Evolutionary conservation across 495 filamentous ascomycete genomes (phyloP).

Genomic region (Talaromyces trachyspermus): DNA sequence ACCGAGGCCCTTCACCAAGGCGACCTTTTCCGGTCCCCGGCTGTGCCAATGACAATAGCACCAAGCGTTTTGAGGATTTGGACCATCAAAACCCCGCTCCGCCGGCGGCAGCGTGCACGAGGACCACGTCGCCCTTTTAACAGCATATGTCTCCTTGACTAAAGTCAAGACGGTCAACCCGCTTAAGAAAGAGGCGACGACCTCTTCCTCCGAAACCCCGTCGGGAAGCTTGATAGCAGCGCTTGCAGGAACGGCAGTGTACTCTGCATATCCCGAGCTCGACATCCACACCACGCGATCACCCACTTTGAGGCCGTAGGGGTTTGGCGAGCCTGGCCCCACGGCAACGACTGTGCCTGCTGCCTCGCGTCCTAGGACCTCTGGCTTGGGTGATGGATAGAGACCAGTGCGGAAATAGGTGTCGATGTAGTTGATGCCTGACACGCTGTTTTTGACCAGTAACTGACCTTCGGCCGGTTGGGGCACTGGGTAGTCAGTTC

Average conservation of each 20-base stretch:
- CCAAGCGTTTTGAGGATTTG: slow-evolving; percentile 69
- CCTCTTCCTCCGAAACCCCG: slow-evolving; percentile 50
- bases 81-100: slow-evolving; percentile 72
- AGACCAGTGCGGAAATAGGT: slow-evolving; percentile 89
- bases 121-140: slow-evolving; percentile 76
- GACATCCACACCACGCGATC: slow-evolving; percentile 63
- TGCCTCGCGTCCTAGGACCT: slow-evolving; percentile 79
- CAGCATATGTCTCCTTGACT: slow-evolving; percentile 65
- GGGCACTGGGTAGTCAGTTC: slow-evolving; percentile 69
- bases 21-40: slow-evolving; percentile 67
- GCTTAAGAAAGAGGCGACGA: slow-evolving; percentile 67
- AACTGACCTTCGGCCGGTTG: slow-evolving; percentile 61
- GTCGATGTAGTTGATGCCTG: slow-evolving; percentile 83
- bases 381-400: slow-evolving; percentile 68
- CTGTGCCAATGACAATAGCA: slow-evolving; percentile 78
- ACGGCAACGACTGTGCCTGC: slow-evolving; percentile 54
- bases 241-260: slow-evolving; percentile 52
- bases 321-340: slow-evolving; percentile 33
- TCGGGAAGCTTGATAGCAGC: slow-evolving; percentile 59
- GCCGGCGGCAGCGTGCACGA: slow-evolving; percentile 87
- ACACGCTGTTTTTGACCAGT: slow-evolving; percentile 76
- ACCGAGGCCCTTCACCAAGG: slow-evolving; percentile 58
- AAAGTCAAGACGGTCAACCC: slow-evolving; percentile 82
- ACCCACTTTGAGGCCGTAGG: slow-evolving; percentile 48
- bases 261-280: slow-evolving; percentile 66